Percentiles rank a stretch among this genome's conserved stretches.
phyloP scores from a whole-genome alignment of 371 early-diverging fungal genomes.

The Fennellomyces sp. region DNA sequence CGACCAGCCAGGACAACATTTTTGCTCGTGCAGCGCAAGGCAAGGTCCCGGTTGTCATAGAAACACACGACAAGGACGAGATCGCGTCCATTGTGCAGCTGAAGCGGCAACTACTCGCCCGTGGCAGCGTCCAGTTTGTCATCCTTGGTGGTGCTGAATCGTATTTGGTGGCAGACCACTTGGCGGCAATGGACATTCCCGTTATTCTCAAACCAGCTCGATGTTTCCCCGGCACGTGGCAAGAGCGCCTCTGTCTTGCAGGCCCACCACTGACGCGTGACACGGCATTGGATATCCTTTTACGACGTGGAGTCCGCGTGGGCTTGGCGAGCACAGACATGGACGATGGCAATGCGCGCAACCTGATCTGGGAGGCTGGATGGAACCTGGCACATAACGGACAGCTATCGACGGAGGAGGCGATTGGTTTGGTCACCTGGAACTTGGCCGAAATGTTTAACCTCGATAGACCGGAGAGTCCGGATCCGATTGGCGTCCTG shows the following conservation, averaged over 20 bases:
- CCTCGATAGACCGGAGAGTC: constrained; percentile 22
- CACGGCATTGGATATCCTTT: constrained; percentile 62
- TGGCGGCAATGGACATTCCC: constrained; percentile 56
- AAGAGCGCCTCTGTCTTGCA: constrained; percentile 61
- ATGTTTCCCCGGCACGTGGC: constrained; percentile 69
- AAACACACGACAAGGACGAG: constrained; percentile 72
- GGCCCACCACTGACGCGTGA: constrained; percentile 57
- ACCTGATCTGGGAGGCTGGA: constrained; percentile 79
- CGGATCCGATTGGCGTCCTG: constrained; percentile 25
- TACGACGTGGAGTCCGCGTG: constrained; percentile 63
- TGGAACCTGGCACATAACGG: constrained; percentile 46
- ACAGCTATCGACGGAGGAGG: constrained; percentile 47
- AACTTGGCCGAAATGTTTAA: constrained; percentile 70
- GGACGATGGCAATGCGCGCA: constrained; percentile 67
- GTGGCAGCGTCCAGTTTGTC: constrained; percentile 42
- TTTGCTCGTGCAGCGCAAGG: constrained; percentile 62
- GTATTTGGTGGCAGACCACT: constrained; percentile 63
- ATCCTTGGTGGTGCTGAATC: constrained; percentile 78
- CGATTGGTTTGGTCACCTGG: constrained; percentile 79
- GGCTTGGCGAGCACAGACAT: constrained; percentile 58
- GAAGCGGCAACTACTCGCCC: constrained; percentile 37
- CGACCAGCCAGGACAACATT: constrained; percentile 26
- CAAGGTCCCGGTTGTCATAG: constrained; percentile 63
- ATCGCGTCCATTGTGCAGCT: constrained; percentile 65
- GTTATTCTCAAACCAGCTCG: constrained; percentile 73